These are phyloP conservation scores for Escallonia herrerae DNA, from an alignment of 129 eudicot genomes.

Conservation along the genomic window DNA sequence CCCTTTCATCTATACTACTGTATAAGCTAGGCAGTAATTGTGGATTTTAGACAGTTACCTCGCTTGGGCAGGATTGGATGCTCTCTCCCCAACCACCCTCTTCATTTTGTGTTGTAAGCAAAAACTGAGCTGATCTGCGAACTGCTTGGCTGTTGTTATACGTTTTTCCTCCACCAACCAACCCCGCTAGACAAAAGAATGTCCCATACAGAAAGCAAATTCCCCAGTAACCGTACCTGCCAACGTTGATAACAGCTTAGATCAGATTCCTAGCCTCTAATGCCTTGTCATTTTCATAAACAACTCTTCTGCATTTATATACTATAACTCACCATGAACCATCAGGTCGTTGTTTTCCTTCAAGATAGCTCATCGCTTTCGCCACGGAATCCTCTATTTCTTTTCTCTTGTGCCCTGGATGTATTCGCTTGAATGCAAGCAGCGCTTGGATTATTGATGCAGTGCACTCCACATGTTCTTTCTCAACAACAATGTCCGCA, in stretches of 20 bases:
- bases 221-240: conserved; percentile 63
- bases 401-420: conserved; percentile 40
- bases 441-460: conserved; percentile 51
- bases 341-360: conserved; percentile 43
- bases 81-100: conserved; percentile 85
- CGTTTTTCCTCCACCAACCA: no score
- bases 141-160: no score
- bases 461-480: conserved; percentile 60
- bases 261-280: neutral
- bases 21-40: neutral
- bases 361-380: conserved; percentile 39
- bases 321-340: conserved; percentile 48
- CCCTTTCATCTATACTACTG: no score
- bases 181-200: no score
- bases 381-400: conserved; percentile 43
- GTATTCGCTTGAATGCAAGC: conserved; percentile 36
- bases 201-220: no score
- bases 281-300: neutral
- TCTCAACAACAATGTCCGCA: conserved; percentile 55
- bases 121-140: no score
- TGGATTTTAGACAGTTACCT: conserved; percentile 31
- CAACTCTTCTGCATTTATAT: neutral
- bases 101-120: no score
- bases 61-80: conserved; percentile 52
- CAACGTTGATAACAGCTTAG: neutral